Conservation (phyloP, 73 alveolate genomes). For the Tetrahymena thermophila region DNA sequence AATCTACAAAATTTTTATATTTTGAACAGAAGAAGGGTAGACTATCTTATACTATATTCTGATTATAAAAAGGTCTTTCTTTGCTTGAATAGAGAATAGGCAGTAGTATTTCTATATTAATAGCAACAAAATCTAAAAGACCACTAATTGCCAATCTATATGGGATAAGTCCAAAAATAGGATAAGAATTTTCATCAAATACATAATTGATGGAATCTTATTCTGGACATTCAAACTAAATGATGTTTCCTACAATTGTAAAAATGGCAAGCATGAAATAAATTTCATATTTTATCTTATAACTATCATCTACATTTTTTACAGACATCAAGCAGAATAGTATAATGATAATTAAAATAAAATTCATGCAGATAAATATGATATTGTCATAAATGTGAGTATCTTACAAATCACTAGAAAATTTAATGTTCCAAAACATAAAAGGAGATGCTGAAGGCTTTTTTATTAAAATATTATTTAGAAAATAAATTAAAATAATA, state of each 20-base stretch:
- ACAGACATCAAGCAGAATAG: background rate
- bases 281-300: background rate
- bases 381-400: background rate
- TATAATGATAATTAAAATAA: background rate
- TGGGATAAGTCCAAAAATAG: background rate
- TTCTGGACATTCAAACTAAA: background rate
- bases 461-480: background rate
- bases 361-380: background rate
- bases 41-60: background rate
- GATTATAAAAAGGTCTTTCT: background rate
- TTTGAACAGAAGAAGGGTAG: background rate
- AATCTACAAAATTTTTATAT: background rate
- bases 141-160: background rate
- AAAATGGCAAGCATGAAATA: background rate
- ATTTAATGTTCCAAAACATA: background rate
- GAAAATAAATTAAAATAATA: background rate
- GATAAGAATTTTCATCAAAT: background rate
- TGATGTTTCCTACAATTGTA: background rate
- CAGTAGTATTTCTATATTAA: background rate
- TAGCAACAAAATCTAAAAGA: background rate
- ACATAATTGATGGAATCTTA: background rate
- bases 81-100: background rate
- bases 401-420: background rate
- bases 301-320: background rate
- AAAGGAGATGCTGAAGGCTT: slow-evolving; percentile 1